These are phyloP conservation scores for Aspergillus sp. DNA, from an alignment of 2,329 filamentous ascomycete genomes.

Conservation along the genomic window DNA sequence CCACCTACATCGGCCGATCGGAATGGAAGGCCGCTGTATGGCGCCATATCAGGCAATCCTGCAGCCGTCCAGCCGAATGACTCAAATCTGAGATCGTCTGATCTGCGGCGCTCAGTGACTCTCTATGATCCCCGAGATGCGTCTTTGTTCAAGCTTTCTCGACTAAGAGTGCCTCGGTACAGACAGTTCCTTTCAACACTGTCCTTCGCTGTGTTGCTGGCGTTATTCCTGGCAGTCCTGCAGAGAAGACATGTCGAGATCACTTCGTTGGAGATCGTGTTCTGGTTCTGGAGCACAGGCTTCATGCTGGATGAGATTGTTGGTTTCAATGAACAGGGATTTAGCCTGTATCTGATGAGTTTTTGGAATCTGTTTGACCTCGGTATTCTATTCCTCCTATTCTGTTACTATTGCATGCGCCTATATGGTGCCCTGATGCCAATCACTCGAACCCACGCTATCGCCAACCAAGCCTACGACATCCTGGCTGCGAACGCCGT, in stretches of 20 bases:
- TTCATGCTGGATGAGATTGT: constrained; percentile 97
- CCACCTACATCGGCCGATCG: constrained; percentile 36
- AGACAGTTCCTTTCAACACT: constrained; percentile 85
- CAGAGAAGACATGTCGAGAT: constrained; percentile 73
- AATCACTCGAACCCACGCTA: constrained; percentile 63
- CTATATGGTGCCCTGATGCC: constrained; percentile 83
- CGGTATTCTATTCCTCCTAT: constrained; percentile 79
- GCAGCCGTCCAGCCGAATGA: constrained; percentile 9
- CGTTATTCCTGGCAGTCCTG: constrained; percentile 80
- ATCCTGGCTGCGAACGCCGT: constrained; percentile 90
- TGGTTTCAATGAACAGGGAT: constrained; percentile 94
- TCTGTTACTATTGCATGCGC: constrained; percentile 86
- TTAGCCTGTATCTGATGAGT: constrained; percentile 94
- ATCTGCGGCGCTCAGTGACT: constrained; percentile 67
- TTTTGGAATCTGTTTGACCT: constrained; percentile 97
- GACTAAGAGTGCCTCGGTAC: constrained; percentile 86
- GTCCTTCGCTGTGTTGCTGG: constrained; percentile 80
- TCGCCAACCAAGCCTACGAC: constrained; percentile 86
- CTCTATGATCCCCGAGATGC: constrained; percentile 89
- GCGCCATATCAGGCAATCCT: constrained; percentile 17
- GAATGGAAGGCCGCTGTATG: constrained; percentile 21
- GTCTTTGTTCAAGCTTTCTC: constrained; percentile 85
- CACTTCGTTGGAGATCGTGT: constrained; percentile 78
- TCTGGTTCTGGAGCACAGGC: constrained; percentile 97
- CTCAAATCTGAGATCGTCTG: constrained; percentile 18